A percentile compares a stretch with the other conserved stretches of the same genome.
phyloP scores from a whole-genome alignment of 1,139 yeast species.

The Pichia norvegensis region DNA sequence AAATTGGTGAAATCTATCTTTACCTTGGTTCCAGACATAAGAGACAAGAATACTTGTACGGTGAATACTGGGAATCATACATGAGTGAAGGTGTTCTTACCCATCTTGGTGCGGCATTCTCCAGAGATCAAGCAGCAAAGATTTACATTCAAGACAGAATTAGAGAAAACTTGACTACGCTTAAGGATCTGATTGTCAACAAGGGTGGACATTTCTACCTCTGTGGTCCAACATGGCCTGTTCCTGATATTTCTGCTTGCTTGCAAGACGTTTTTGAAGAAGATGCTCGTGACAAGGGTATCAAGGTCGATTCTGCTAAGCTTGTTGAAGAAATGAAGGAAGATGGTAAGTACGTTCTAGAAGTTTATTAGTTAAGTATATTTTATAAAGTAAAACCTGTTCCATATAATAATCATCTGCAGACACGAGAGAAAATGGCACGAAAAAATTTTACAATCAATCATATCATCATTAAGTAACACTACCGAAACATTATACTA shows the following conservation, averaged over 20 bases:
- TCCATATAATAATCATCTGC: no score
- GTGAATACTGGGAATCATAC: constrained; percentile 96
- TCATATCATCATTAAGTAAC: no score
- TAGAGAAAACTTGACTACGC: constrained; percentile 61
- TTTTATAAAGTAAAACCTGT: no score
- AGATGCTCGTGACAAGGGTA: constrained; percentile 64
- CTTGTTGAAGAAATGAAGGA: constrained; percentile 93
- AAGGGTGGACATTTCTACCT: constrained; percentile 86
- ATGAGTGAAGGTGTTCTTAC: constrained; percentile 87
- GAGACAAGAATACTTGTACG: constrained; percentile 91
- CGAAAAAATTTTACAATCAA: no score
- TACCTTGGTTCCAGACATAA: constrained; percentile 94
- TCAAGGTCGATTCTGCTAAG: constrained; percentile 62
- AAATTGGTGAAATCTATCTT: constrained; percentile 82
- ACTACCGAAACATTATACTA: no score
- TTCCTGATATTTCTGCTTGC: constrained; percentile 91
- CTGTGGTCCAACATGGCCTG: constrained; percentile 99
- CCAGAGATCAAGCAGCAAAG: constrained; percentile 94
- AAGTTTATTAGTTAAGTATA: constrained; percentile 56
- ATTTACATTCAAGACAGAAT: constrained; percentile 93
- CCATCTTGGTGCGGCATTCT: constrained; percentile 96
- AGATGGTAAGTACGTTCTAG: constrained; percentile 83
- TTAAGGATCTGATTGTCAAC: constrained; percentile 71
- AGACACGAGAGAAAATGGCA: no score
- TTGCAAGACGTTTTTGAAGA: constrained; percentile 69